Base-by-base conservation (phyloP, 73 alveolate genomes). In the Paramecium tetraurelia region DNA sequence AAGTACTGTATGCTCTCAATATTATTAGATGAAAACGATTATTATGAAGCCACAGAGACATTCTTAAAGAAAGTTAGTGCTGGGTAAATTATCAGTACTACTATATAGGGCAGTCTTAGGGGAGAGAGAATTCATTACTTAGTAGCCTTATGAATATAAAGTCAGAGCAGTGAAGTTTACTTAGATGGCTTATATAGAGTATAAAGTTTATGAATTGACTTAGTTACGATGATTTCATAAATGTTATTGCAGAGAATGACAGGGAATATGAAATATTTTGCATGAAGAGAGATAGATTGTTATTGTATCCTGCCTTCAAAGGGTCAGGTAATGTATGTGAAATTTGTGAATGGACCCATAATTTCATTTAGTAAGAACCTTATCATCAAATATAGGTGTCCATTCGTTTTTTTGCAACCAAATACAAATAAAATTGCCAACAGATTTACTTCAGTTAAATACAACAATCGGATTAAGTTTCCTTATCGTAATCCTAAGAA, bases 141-240 rank as follows among this genome's bases (percentile, higher is more conserved):
- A 80, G 24, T 24, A 80, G 21, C 63, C 75, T 43, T 80, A 80
- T 48, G 70, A 80, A 44, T 80, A 43, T 7, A 44, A 41, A 11
- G 90, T 76, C 11, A 80, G 90, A 46, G 90, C 90, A 8, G 14
- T 80, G 46, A 80, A 80, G 46, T 80, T 80, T 46, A 80, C 90
- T 1, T 22, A 48, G 24, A 24, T 80, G 43, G 57, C 57, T 44
- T 80, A 46, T 20, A 80, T 80, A 16, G 90, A 80, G 87, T 75
- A 75, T 22, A 6, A 38, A 16, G 5, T 35, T 75, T n/a, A 14
- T 75, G n/a, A n/a, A 38, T 75, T 16, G 18, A 12, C 7, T 75
- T 75, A 75, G 87, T 14, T 48, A 80, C 46, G 90, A 43, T 27
- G 90, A 40, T 41, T 80, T 80, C 50, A 41, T 80, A 24, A 80